Evolutionary conservation across 2,329 filamentous ascomycete species (phyloP), one percentile per base, ranked within the genome.

Genomic region (Fusarium nodosum): DNA sequence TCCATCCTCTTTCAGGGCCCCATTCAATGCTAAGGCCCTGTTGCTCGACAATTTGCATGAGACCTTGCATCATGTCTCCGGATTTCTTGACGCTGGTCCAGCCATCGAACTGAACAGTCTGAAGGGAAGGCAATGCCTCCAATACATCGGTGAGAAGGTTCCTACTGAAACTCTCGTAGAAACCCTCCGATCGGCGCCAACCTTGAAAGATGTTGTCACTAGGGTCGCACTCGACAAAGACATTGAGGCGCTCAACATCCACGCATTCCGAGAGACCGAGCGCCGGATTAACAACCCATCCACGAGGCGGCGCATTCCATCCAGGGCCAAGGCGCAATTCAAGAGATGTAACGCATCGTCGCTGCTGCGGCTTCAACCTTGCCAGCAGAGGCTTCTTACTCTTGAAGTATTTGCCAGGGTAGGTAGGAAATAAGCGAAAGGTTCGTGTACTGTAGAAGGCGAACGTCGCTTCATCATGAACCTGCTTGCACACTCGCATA

Each of bases 161-260:
- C 13, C 84, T 80, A 28, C 86, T 89, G 74, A 93, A 94, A 7
- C 78, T 78, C 63, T 93, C 91, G 74, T 93, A 94, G 68, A 91
- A 93, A 2, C 89, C 87, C 28, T 90, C 85, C 2, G 85, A 84
- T 28, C 86, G 84, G 16, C 90, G 85, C 72, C 91, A 94, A 0
- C 90, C 91, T 56, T 87, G 86, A 72, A 92, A 93, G 22, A 88
- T 81, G 30, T 83, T 84, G 71, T 91, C 86, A 54, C 88, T 91
- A 0, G 92, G 91, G 73, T 94, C 92, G 67, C 86, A 87, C 77
- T 94, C 88, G 26, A 93, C 87, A 74, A 92, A 92, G 13, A 94
- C 85, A 28, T 85, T 87, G 48, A 94, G 77, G 16, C 82, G 82
- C 31, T 85, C 83, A 22, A 91, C 85, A 48, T 84, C 87, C 59